phyloP scores from a whole-genome alignment of 768 basidiomycete species.

The Lentinula raphanica region DNA sequence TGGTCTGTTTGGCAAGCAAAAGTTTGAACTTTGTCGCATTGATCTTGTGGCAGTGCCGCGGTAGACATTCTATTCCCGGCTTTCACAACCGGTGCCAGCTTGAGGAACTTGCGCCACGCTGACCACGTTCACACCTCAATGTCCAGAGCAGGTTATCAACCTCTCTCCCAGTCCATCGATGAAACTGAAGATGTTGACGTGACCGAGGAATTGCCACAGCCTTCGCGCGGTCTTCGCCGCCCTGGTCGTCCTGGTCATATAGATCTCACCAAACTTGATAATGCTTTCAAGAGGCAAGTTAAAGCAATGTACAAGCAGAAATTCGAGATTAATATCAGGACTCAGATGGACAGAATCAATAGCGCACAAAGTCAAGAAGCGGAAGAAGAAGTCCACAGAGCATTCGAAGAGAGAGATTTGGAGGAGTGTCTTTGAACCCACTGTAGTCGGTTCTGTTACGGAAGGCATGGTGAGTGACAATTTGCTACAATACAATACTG shows the following conservation, averaged over 20 bases:
- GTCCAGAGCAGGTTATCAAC: conserved; percentile 35
- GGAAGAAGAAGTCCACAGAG: conserved; percentile 62
- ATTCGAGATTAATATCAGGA: background rate
- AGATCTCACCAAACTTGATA: conserved; percentile 75
- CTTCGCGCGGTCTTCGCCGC: conserved; percentile 28
- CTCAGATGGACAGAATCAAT: conserved; percentile 82
- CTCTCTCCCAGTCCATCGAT: conserved; percentile 35
- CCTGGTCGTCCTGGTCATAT: conserved; percentile 55
- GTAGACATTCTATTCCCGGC: too few relatives aligned
- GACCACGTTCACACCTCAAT: conserved; percentile 3
- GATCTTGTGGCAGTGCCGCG: too few relatives aligned
- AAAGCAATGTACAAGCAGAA: background rate
- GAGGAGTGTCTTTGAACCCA: conserved; percentile 76
- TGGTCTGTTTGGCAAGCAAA: too few relatives aligned
- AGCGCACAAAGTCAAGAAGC: conserved; percentile 78
- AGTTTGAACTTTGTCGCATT: too few relatives aligned
- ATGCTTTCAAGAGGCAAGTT: conserved; percentile 72
- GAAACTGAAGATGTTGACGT: conserved; percentile 37
- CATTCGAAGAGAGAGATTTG: conserved; percentile 68
- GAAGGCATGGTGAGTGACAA: conserved; percentile 33
- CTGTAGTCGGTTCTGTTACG: conserved; percentile 30
- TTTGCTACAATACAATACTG: background rate
- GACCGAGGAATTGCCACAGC: conserved; percentile 18
- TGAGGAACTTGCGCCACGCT: background rate
- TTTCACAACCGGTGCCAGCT: too few relatives aligned